These are phyloP conservation scores for Monilinia fructicola DNA, from an alignment of 2,329 filamentous ascomycete genomes.

Conservation along the genomic window DNA sequence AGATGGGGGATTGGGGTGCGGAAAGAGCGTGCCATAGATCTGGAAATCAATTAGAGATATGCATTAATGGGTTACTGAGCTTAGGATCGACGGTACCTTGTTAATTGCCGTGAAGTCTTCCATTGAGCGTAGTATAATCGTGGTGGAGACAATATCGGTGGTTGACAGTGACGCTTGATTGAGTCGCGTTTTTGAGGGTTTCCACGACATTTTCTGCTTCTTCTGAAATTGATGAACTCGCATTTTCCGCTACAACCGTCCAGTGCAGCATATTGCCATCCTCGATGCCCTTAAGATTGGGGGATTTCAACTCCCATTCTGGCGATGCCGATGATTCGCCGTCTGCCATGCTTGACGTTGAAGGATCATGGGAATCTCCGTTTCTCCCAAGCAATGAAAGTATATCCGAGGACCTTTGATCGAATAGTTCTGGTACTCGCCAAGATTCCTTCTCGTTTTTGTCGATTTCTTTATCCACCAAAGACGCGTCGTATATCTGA, in stretches of 20 bases:
- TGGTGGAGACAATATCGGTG: slow-evolving; percentile 52
- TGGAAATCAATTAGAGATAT: slow-evolving; percentile 23
- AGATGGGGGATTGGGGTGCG: slow-evolving; percentile 76
- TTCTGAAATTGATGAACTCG: slow-evolving; percentile 43
- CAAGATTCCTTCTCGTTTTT: slow-evolving; percentile 43
- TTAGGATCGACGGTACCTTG: slow-evolving; percentile 37
- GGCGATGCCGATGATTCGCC: neutral
- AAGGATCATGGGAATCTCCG: neutral
- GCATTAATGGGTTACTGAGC: neutral
- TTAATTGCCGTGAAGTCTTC: slow-evolving; percentile 76
- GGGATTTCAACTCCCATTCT: slow-evolving; percentile 8
- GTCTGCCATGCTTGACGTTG: neutral
- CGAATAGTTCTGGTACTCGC: slow-evolving; percentile 65
- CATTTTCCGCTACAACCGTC: slow-evolving; percentile 26
- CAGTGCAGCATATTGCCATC: slow-evolving; percentile 26
- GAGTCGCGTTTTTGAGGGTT: slow-evolving; percentile 47
- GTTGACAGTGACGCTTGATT: slow-evolving; percentile 41
- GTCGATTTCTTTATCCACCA: slow-evolving; percentile 45
- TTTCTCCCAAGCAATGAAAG: slow-evolving; percentile 25
- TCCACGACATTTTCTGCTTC: slow-evolving; percentile 52
- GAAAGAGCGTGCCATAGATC: slow-evolving; percentile 74
- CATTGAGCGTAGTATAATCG: slow-evolving; percentile 77
- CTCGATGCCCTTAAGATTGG: neutral
- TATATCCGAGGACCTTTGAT: slow-evolving; percentile 54
- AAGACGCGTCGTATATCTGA: slow-evolving; percentile 55